Evolutionary conservation across 768 basidiomycete genomes (phyloP), one percentile per base, ranked within the genome.

Genomic region (Lentinula aciculospora): DNA sequence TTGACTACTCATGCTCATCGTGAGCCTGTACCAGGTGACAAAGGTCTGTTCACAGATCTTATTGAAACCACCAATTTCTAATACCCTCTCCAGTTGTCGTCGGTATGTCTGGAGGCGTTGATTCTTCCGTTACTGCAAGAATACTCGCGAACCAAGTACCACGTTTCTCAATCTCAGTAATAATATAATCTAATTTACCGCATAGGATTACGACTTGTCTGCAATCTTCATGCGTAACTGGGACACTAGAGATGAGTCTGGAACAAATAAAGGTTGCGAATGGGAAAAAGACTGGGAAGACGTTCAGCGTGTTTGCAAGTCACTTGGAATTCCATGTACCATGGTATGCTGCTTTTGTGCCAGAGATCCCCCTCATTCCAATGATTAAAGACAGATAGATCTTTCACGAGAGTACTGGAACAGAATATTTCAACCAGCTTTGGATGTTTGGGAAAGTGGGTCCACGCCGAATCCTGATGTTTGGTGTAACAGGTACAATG

Each of bases 211-310:
- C 62, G 85, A 94, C 65, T 76, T 96, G 1, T 88, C 89, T 39
- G 92, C 92, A 10, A 81, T 97, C 1, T 98, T 88, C 70, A 98
- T 98, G 95, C 82, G 92, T 21, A 98, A 98, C 59, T 98, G 95
- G 95, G 90, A 93, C 64, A 88, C 87, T 2, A 78, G 86, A 39
- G 90, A 94, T 65, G 92, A 94, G 71, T 83, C 78, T 25, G 87
- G 82, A 17, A 80, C 84, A 0, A 89, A 89, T 65, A 77, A 75
- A n/a, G 89, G 90, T 3, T 98, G 95, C 64, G 92, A 94, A 69
- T 98, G 95, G 95, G 88, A 98, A 71, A 88, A 85, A 59, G 95
- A 98, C 65, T 97, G 90, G 89, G 83, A 88, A 60, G 93, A 96
- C 68, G 95, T 97, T 1, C 86, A 86, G 64, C 73, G 76, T 17